phyloP scores from a whole-genome alignment of 805 yeast genomes.

The Candida pseudoglaebosa region DNA sequence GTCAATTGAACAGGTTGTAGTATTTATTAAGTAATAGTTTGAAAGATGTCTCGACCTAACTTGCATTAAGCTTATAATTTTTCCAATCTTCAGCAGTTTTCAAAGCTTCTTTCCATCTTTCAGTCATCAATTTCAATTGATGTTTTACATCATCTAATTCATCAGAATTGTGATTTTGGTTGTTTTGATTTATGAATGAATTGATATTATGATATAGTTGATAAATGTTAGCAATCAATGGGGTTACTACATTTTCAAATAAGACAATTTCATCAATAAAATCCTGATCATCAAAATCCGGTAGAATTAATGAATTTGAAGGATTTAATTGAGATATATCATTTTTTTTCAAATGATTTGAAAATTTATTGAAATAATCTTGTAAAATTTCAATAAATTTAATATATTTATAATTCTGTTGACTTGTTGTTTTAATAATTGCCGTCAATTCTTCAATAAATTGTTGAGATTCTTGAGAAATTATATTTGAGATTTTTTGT shows the following conservation, averaged over 20 bases:
- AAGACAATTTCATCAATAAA: slow-evolving; percentile 31
- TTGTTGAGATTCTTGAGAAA: slow-evolving; percentile 7
- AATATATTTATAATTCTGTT: slow-evolving; percentile 35
- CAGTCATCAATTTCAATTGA: slow-evolving; percentile 30
- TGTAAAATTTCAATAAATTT: slow-evolving; percentile 26
- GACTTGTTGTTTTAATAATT: slow-evolving; percentile 31
- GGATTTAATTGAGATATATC: slow-evolving; percentile 25
- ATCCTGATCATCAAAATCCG: slow-evolving; percentile 11
- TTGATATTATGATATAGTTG: slow-evolving; percentile 30
- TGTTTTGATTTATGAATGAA: slow-evolving; percentile 8
- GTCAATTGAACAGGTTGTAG: too few species aligned
- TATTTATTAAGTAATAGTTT: too few species aligned
- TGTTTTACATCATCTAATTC: slow-evolving; percentile 16
- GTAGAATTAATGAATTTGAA: slow-evolving; percentile 18
- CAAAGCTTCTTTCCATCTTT: slow-evolving; percentile 39
- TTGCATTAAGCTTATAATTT: slow-evolving; percentile 11
- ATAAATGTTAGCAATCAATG: slow-evolving; percentile 31
- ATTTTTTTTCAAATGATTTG: slow-evolving; percentile 17
- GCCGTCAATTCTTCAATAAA: slow-evolving; percentile 15
- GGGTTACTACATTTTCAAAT: slow-evolving; percentile 30
- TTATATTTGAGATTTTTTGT: slow-evolving; percentile 4
- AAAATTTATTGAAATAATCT: slow-evolving; percentile 24
- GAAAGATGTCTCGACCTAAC: too few species aligned
- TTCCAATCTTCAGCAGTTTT: slow-evolving; percentile 39
- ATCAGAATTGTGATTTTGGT: slow-evolving; percentile 8